phyloP scores from a whole-genome alignment of 345 rosid genomes.

The Leavenworthia alabamica region DNA sequence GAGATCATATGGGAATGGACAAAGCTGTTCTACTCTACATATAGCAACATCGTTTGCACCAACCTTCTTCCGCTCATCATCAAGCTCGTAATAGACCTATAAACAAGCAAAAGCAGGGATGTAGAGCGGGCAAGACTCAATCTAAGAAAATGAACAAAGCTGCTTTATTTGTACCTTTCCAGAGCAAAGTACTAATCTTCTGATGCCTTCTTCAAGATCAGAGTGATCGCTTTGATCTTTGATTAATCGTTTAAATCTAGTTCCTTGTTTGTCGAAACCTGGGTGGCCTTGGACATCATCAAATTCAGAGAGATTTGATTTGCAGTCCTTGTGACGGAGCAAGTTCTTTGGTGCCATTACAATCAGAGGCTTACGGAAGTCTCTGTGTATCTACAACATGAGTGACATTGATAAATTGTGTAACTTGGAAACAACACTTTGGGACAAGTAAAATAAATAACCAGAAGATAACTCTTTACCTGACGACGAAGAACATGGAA shows the following conservation, averaged over 20 bases:
- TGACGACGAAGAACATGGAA: conserved; percentile 80
- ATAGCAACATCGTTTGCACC: conserved; percentile 57
- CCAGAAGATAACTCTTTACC: conserved; percentile 37
- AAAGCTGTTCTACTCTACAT: conserved; percentile 76
- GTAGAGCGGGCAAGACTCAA: conserved; percentile 4
- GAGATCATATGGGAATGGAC: conserved; percentile 78
- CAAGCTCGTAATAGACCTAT: conserved; percentile 64
- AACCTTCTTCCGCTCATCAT: conserved; percentile 52
- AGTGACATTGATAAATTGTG: conserved; percentile 3
- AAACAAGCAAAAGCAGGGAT: not conserved
- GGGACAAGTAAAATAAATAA: not conserved
- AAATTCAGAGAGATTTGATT: conserved; percentile 87
- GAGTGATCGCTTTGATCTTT: conserved; percentile 83
- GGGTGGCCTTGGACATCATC: conserved; percentile 95
- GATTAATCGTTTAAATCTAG: conserved; percentile 84
- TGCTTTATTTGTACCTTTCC: conserved; percentile 70
- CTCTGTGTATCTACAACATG: conserved; percentile 64
- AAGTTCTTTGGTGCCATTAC: conserved; percentile 89
- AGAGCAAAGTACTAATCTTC: conserved; percentile 85
- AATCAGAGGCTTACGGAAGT: conserved; percentile 81
- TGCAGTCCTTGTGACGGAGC: conserved; percentile 87
- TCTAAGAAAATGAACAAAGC: not conserved
- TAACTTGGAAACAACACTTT: not conserved
- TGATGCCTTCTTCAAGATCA: conserved; percentile 73
- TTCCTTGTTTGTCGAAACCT: conserved; percentile 95